phyloP scores from a whole-genome alignment of 768 basidiomycete species.

The Lyophyllum atratum region DNA sequence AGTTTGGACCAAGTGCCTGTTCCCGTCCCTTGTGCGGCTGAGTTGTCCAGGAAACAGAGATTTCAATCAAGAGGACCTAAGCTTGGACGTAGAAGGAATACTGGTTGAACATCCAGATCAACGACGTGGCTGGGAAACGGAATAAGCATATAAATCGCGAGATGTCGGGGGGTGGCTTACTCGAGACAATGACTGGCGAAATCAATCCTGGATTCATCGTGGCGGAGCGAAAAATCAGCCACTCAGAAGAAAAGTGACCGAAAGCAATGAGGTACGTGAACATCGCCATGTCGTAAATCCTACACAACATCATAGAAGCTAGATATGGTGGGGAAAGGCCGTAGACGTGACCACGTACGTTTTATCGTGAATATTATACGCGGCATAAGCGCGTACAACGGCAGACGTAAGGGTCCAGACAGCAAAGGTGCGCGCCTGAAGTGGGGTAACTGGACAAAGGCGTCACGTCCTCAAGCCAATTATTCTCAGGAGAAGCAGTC shows the following conservation, averaged over 20 bases:
- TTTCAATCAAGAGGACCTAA: slow-evolving; percentile 1
- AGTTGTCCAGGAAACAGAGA: background rate
- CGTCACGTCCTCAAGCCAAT: background rate
- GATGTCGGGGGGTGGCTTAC: slow-evolving; percentile 48
- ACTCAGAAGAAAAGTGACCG: slow-evolving; percentile 85
- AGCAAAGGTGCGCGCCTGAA: slow-evolving; percentile 89
- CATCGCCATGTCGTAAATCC: slow-evolving; percentile 88
- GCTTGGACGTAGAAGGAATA: slow-evolving; percentile 75
- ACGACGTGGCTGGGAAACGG: slow-evolving; percentile 51
- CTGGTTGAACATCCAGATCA: slow-evolving; percentile 86
- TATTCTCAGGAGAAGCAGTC: background rate
- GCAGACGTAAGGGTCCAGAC: slow-evolving; percentile 90
- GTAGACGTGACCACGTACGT: slow-evolving; percentile 54
- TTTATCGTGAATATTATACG: slow-evolving; percentile 85
- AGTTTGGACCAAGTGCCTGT: background rate
- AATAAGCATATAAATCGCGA: slow-evolving; percentile 1
- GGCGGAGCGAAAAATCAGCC: slow-evolving; percentile 79
- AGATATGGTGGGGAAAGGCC: background rate
- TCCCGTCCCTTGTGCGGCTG: background rate
- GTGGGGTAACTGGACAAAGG: slow-evolving; percentile 68
- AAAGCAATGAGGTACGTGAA: slow-evolving; percentile 90
- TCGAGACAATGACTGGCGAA: slow-evolving; percentile 81
- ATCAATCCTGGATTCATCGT: slow-evolving; percentile 60
- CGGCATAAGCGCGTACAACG: slow-evolving; percentile 81
- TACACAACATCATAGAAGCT: slow-evolving; percentile 34